A percentile compares a stretch with the other conserved stretches of the same genome.
Conservation (phyloP, 1,284 basidiomycete genomes). For the Peniophora sp. region DNA sequence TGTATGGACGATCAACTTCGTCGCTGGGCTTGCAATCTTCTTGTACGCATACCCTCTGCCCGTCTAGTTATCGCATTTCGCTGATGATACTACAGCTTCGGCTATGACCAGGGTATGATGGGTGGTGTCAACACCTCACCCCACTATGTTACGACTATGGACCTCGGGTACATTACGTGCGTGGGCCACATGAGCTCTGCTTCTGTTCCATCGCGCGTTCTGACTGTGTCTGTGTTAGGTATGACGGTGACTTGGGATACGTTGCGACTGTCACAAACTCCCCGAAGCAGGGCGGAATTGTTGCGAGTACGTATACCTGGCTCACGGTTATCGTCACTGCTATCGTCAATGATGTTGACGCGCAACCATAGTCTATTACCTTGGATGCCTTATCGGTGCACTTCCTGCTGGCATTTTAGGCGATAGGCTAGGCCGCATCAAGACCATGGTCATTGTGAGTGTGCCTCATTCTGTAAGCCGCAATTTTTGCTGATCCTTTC, state of each 20-base stretch:
- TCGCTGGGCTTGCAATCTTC: conserved; percentile 40
- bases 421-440: conserved; percentile 35
- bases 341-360: conserved; percentile 3
- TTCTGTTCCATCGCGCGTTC: conserved; percentile 6
- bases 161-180: conserved; percentile 28
- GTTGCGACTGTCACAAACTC: conserved; percentile 42
- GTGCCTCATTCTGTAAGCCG: neutral
- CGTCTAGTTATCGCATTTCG: neutral
- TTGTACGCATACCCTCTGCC: conserved; percentile 25
- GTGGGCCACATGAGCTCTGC: conserved; percentile 6
- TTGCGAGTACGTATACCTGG: conserved; percentile 26
- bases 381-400: conserved; percentile 41
- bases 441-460: conserved; percentile 32
- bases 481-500: conserved; percentile 1
- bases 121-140: conserved; percentile 44
- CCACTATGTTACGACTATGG: conserved; percentile 38
- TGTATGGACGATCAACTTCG: conserved; percentile 22
- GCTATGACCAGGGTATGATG: conserved; percentile 53
- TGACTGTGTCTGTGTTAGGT: conserved; percentile 16
- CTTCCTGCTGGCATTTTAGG: conserved; percentile 38
- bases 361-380: conserved; percentile 28
- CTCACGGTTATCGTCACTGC: conserved; percentile 7
- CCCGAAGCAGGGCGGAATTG: conserved; percentile 43
- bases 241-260: conserved; percentile 34
- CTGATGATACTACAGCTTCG: conserved; percentile 26